Evolutionary conservation across 805 yeast genomes (phyloP).

Genomic region (Ogataea sp.): DNA sequence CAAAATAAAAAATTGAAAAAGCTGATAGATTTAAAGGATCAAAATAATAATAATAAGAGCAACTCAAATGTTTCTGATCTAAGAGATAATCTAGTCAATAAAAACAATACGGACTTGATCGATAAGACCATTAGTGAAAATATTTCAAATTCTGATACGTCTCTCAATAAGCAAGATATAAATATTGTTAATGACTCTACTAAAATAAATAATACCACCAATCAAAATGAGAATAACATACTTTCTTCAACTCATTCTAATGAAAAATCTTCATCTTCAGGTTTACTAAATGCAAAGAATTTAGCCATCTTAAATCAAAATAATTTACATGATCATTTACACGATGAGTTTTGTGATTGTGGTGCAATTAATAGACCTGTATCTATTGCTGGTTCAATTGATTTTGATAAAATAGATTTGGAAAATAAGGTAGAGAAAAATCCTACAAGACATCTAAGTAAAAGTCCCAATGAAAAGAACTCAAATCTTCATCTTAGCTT

Average conservation of each 20-base stretch:
- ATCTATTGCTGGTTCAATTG: slow-evolving; percentile 55
- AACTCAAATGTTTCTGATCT: too few species aligned
- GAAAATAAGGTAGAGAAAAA: slow-evolving; percentile 49
- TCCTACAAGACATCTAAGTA: not conserved
- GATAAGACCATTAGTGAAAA: too few species aligned
- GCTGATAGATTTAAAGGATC: slow-evolving; percentile 44
- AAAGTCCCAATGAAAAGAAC: not conserved
- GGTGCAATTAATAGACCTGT: slow-evolving; percentile 54
- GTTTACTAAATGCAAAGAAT: slow-evolving; percentile 20
- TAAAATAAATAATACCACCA: not conserved
- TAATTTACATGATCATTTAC: slow-evolving; percentile 26
- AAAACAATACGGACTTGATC: too few species aligned
- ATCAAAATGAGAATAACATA: not conserved
- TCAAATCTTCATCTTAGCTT: too few species aligned
- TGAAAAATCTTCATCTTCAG: not conserved
- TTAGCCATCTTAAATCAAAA: slow-evolving; percentile 20
- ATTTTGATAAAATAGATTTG: slow-evolving; percentile 35
- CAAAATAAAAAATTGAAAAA: slow-evolving; percentile 68
- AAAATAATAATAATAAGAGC: not conserved
- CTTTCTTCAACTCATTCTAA: not conserved
- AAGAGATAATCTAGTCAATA: too few species aligned
- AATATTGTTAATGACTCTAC: too few species aligned
- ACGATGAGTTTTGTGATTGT: slow-evolving; percentile 52
- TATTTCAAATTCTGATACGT: too few species aligned
- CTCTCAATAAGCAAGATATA: too few species aligned